Conservation (phyloP, 1,139 yeast genomes). For the Yamadazyma songkhlaensis region DNA sequence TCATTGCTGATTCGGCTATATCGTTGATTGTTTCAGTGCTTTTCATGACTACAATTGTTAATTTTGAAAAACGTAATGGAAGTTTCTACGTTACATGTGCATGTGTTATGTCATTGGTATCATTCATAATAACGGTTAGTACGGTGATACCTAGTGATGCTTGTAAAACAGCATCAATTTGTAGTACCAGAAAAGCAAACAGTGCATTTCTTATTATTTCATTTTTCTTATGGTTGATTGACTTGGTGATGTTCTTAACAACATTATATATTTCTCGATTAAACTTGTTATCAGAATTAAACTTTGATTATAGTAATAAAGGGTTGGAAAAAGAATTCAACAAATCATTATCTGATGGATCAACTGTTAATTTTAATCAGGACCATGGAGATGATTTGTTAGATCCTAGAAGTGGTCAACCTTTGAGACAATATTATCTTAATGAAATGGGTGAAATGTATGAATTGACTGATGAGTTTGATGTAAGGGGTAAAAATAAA, state of each 20-base stretch:
- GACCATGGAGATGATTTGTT: constrained; percentile 9
- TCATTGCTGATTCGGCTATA: constrained; percentile 38
- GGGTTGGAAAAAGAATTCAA: constrained; percentile 18
- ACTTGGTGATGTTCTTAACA: constrained; percentile 39
- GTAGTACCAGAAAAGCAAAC: constrained; percentile 35
- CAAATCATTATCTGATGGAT: constrained; percentile 12
- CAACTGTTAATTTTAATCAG: constrained; percentile 7
- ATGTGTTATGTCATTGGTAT: constrained; percentile 28
- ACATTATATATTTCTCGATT: constrained; percentile 41
- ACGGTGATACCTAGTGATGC: constrained; percentile 21
- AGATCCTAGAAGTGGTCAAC: constrained; percentile 17
- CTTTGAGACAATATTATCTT: constrained; percentile 27
- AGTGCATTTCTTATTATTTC: constrained; percentile 39
- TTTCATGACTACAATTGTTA: constrained; percentile 33
- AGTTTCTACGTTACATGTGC: constrained; percentile 41
- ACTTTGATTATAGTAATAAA: constrained; percentile 30
- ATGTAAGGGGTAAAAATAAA: constrained; percentile 26
- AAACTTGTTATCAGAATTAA: constrained; percentile 34
- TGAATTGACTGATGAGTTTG: constrained; percentile 26
- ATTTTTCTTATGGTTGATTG: constrained; percentile 39
- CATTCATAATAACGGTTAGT: constrained; percentile 31
- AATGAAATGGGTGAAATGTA: constrained; percentile 37
- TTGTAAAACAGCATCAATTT: constrained; percentile 21
- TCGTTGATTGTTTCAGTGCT: constrained; percentile 33
- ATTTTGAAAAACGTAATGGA: constrained; percentile 42